Evolutionary conservation across 2,329 filamentous ascomycete genomes (phyloP).

Genomic region (Stagonosporopsis cucurbitacearum): DNA sequence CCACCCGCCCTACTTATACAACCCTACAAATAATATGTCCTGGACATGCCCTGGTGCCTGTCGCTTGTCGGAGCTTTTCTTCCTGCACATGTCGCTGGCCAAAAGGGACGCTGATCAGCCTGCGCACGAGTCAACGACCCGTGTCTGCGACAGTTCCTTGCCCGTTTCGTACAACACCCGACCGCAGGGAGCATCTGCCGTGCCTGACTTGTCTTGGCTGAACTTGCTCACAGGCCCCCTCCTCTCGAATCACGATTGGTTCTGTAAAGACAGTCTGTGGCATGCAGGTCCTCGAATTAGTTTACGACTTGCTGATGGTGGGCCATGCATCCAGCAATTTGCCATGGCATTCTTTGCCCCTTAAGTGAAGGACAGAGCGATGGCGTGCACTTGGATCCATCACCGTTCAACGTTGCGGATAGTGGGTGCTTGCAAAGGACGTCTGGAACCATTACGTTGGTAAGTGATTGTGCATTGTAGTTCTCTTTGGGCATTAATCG

Average conservation of each 20-base stretch:
- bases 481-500: conserved; percentile 2
- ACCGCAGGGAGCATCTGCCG: conserved; percentile 15
- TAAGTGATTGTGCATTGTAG: conserved; percentile 1
- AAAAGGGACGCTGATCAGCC: conserved; percentile 1
- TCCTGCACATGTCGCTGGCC: conserved; percentile 12
- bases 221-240: conserved; percentile 8
- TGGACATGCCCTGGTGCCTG: conserved; percentile 1
- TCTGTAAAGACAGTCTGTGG: conserved; percentile 10
- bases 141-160: neutral
- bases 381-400: conserved; percentile 3
- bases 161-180: conserved; percentile 9
- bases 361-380: conserved; percentile 15
- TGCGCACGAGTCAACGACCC: conserved; percentile 9
- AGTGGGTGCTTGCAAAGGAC: conserved; percentile 12
- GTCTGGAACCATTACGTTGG: conserved; percentile 7
- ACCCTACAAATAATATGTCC: no score
- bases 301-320: conserved; percentile 7
- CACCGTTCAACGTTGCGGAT: conserved; percentile 14
- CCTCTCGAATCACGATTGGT: conserved; percentile 5
- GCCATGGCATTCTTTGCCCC: conserved; percentile 9
- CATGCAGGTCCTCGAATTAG: conserved; percentile 6
- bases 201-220: conserved; percentile 8
- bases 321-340: conserved; percentile 14
- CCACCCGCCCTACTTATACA: no score
- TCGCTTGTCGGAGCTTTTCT: conserved; percentile 2